These are phyloP conservation scores for Carallia brachiata DNA, from an alignment of 345 rosid species.

Conservation along the genomic window DNA sequence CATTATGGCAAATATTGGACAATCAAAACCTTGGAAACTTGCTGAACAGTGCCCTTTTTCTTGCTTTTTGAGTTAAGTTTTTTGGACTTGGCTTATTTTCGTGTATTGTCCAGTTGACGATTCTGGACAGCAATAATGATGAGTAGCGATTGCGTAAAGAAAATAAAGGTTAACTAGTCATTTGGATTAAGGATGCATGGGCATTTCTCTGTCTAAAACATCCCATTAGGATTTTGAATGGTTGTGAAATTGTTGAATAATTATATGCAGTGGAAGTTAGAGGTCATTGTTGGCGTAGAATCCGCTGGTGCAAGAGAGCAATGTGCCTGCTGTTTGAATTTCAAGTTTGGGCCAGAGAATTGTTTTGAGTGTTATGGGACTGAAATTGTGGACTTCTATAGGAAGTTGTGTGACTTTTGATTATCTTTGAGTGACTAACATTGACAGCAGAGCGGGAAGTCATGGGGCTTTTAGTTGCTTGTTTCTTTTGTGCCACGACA, in stretches of 20 bases:
- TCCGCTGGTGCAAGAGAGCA: too few species aligned
- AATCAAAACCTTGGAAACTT: slow-evolving; percentile 87
- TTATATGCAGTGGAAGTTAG: not conserved
- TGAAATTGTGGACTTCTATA: not conserved
- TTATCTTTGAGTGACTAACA: too few species aligned
- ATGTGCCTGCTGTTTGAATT: not conserved
- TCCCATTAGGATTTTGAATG: not conserved
- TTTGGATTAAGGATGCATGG: not conserved
- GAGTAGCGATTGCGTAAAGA: too few species aligned
- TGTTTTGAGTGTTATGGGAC: not conserved
- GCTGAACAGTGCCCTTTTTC: slow-evolving; percentile 32
- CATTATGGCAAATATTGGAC: slow-evolving; percentile 82
- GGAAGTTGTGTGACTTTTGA: too few species aligned
- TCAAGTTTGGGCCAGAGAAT: not conserved
- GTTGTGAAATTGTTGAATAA: not conserved
- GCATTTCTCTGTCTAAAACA: not conserved
- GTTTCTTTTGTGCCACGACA: too few species aligned
- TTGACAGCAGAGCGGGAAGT: too few species aligned
- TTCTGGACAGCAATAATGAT: too few species aligned
- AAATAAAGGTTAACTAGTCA: too few species aligned
- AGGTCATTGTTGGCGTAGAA: not conserved
- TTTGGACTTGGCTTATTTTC: not conserved
- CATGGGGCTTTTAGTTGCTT: too few species aligned
- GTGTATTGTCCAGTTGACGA: too few species aligned
- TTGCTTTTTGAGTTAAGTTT: not conserved